Evolutionary conservation across 1,284 basidiomycete genomes (phyloP), one percentile per base, ranked within the genome.

Genomic region (Cystobasidiaceae sp.): DNA sequence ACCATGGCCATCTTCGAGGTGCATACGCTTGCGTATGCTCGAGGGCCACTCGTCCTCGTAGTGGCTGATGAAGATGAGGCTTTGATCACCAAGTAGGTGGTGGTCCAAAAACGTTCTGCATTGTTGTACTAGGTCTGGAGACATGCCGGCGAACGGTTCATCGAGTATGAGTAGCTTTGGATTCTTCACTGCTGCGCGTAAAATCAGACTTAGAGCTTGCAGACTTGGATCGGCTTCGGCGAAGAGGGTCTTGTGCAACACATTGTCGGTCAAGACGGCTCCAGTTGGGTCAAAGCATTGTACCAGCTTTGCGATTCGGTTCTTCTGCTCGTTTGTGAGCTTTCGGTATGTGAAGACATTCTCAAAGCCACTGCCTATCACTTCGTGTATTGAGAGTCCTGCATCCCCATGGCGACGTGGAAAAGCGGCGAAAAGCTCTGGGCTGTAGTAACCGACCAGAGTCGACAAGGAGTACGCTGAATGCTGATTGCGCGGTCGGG

Each of bases 61-160:
- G 77, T 94, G 92, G 34, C 86, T 89, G 44, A 96, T 84, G 2
- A 90, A 86, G 1, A 94, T 80, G 15, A 90, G 86, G 0, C 85
- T 87, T 77, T 93, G 89, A 32, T 83, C 79, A 25, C 76, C 70
- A 15, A 80, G 84, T n/a, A 82, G 79, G 9, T 80, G 78, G 34
- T 79, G 76, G 33, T 82, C 78, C 30, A 97, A 74, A 72, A 90
- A 88, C 44, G 70, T 71, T 67, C 83, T 80, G 46, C 85, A 87
- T 45, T 81, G 82, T 13, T 76, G 77, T 50, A 93, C 83, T 83
- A 90, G 89, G 8, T 76, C 77, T 61, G 85, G 85, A 72, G 89
- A 87, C 88, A 96, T 92, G 30, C 91, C 92, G 30, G 88, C 85
- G 82, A 89, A 91, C 11, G 87, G 88, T 75, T 97, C 93, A 73